These are phyloP conservation scores for Quercus ilex DNA, from an alignment of 306 rosid genomes.

Conservation along the genomic window DNA sequence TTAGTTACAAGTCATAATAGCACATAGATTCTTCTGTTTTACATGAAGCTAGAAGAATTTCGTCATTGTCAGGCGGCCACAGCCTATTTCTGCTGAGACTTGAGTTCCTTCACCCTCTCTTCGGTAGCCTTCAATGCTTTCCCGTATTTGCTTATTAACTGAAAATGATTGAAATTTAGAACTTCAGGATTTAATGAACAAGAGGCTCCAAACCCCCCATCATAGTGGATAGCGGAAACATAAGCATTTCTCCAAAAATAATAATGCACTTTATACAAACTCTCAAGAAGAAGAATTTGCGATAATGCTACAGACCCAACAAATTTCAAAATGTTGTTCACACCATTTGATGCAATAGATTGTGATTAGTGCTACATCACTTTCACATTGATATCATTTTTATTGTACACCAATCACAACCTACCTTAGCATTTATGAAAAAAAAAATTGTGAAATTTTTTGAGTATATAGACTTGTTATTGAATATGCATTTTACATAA, in stretches of 20 bases:
- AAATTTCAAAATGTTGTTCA: no score
- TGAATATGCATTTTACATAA: background rate
- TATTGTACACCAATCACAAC: no score
- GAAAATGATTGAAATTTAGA: conserved; percentile 19
- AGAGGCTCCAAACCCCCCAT: background rate
- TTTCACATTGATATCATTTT: no score
- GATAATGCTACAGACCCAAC: background rate
- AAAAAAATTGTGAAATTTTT: no score
- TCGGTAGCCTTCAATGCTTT: conserved; percentile 76
- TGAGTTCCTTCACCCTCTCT: conserved; percentile 74
- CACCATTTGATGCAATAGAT: no score
- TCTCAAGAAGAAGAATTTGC: background rate
- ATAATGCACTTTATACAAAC: background rate
- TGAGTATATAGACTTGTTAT: no score
- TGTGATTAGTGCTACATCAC: no score
- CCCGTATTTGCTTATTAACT: conserved; percentile 76
- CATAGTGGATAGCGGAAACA: background rate
- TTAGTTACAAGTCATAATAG: background rate
- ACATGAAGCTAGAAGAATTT: conserved; percentile 9
- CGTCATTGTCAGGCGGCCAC: conserved; percentile 15
- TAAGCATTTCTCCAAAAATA: background rate
- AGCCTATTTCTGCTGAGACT: conserved; percentile 56
- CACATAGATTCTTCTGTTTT: background rate
- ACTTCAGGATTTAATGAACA: background rate
- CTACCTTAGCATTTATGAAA: no score